Evolutionary conservation across 495 filamentous ascomycete genomes (phyloP), one percentile per base, ranked within the genome.

Genomic region (Neurospora sp.): DNA sequence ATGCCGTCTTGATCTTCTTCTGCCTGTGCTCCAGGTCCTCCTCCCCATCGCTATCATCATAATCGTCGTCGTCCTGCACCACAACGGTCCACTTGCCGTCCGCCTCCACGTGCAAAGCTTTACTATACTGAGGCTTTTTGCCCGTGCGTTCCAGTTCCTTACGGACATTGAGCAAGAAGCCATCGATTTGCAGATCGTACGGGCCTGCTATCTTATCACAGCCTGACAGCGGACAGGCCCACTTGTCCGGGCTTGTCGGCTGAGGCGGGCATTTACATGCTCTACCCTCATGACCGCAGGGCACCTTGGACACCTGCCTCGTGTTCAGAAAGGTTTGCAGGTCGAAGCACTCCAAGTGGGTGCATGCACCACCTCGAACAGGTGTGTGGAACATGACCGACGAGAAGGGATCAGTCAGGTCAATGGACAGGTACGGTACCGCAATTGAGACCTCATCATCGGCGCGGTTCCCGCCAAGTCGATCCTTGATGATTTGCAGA

Each of bases 331-430:
- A 97, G 0, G 88, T 93, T 37, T 93, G 88, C 31, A 96, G 89
- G 79, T 98, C 94, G 78, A 98, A 97, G 79, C 93, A 96, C 80
- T 97, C 93, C 42, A 88, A 81, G 78, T 98, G 94, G 8, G 81
- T 81, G 79, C 87, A 89, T 18, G 61, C 68, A 8, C 74, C 81
- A 16, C 92, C 89, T 20, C 94, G 89, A 8, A 88, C 92, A 4
- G 94, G 94, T 0, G 87, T 82, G 3, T 87, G 82, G 77, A 91
- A 94, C n/a, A 96, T 88, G 4, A 80, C 81, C 0, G 88, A 85
- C 69, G 84, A 89, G 79, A 92, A 94, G 0, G 94, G 93, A 78
- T 97, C 93, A 11, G 91, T 85, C 3, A 97, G 85, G 72, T 90
- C 87, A 74, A 98, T 87, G 31, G 85, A 87, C n/a, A 96, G 77